phyloP scores from a whole-genome alignment of 176 grass and related monocot species.

The Tuctoria greenei region DNA sequence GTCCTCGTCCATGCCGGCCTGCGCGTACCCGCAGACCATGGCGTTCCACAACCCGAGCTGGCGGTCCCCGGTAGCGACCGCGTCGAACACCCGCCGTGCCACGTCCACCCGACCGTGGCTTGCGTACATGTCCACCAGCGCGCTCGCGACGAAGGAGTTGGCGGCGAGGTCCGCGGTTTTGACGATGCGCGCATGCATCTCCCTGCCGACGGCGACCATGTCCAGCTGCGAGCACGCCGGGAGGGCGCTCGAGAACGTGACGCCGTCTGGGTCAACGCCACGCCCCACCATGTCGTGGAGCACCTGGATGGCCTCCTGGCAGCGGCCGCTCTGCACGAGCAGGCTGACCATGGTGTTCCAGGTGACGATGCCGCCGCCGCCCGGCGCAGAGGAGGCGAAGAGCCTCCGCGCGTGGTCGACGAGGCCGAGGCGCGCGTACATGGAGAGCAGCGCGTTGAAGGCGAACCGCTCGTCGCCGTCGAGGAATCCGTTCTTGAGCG shows the following conservation, averaged over 20 bases:
- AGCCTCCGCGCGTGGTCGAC: slow-evolving; percentile 55
- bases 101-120: slow-evolving; percentile 51
- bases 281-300: slow-evolving; percentile 63
- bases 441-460: slow-evolving; percentile 77
- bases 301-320: slow-evolving; percentile 42
- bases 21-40: slow-evolving; percentile 87
- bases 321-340: slow-evolving; percentile 58
- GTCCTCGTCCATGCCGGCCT: slow-evolving; percentile 71
- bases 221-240: slow-evolving; percentile 69
- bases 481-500: slow-evolving; percentile 51
- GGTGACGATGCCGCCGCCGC: slow-evolving; percentile 50
- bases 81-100: slow-evolving; percentile 59
- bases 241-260: slow-evolving; percentile 74
- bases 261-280: slow-evolving; percentile 58
- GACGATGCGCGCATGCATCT: slow-evolving; percentile 66
- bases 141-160: slow-evolving; percentile 82
- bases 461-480: slow-evolving; percentile 48
- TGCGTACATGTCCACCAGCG: slow-evolving; percentile 90
- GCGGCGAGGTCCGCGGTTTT: slow-evolving; percentile 55
- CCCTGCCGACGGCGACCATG: slow-evolving; percentile 50
- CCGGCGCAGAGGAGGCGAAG: slow-evolving; percentile 34
- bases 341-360: slow-evolving; percentile 93
- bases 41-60: slow-evolving; percentile 89
- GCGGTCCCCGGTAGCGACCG: slow-evolving; percentile 20
- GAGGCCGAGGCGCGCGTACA: slow-evolving; percentile 82